Percentiles rank a stretch among this genome's conserved stretches.
These are phyloP conservation scores for Saccharomycopsis phalli DNA, from an alignment of 1,139 yeast genomes.

Conservation along the genomic window DNA sequence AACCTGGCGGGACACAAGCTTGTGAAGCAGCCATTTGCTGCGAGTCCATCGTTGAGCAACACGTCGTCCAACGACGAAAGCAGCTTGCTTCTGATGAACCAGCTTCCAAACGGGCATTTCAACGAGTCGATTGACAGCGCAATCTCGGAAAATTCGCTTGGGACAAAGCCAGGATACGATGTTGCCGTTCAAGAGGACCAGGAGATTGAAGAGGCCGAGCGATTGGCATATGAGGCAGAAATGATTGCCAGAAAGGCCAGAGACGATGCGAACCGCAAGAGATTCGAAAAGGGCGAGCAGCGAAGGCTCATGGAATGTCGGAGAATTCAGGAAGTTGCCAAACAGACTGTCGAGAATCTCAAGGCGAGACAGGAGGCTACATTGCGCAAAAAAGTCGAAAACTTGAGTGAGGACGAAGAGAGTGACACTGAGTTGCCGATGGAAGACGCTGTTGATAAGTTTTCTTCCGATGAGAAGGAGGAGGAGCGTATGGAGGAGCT, in stretches of 20 bases:
- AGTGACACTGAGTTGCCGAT: background rate
- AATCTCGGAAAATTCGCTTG: background rate
- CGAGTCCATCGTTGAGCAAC: background rate
- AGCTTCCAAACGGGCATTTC: background rate
- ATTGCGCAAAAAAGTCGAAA: background rate
- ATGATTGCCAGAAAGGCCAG: constrained; percentile 1
- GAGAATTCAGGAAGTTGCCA: background rate
- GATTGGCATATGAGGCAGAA: constrained; percentile 4
- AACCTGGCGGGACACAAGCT: too few relatives aligned
- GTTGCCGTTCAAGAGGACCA: background rate
- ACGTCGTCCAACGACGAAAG: background rate
- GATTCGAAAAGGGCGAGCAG: background rate
- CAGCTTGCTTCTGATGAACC: background rate
- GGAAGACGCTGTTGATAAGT: background rate
- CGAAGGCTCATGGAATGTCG: background rate
- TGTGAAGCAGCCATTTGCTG: too few relatives aligned
- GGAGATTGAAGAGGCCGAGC: constrained; percentile 5
- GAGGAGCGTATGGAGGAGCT: background rate
- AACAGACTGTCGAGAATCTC: background rate
- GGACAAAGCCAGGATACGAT: too few relatives aligned
- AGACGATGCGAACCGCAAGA: background rate
- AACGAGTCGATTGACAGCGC: background rate
- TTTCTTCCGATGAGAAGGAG: background rate
- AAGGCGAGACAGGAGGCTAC: background rate
- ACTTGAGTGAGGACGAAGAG: too few relatives aligned